Conservation (phyloP, 148 eudicot genomes). For the Spergularia bocconei region DNA sequence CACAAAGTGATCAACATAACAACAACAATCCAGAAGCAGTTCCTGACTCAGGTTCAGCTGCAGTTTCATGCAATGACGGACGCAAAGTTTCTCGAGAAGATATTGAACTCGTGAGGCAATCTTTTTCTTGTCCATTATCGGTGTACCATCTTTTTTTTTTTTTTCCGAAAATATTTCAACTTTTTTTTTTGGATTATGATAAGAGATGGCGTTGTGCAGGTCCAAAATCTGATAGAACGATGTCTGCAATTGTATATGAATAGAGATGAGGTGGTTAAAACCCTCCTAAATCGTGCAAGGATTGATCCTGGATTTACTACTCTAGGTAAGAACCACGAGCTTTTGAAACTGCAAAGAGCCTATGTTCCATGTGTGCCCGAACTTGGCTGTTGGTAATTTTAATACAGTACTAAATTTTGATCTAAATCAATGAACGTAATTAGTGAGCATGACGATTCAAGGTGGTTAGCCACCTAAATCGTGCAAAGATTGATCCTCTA, state of each 20-base stretch:
- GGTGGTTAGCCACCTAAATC: no score
- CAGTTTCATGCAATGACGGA: conserved; percentile 80
- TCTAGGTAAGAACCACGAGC: conserved; percentile 49
- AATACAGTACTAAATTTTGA: neutral
- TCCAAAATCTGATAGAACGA: conserved; percentile 87
- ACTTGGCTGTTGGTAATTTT: neutral
- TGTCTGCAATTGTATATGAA: conserved; percentile 93
- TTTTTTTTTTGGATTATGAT: neutral
- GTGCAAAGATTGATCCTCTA: no score
- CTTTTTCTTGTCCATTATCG: neutral
- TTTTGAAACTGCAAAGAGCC: conserved; percentile 6
- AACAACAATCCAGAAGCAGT: conserved; percentile 52
- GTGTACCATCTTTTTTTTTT: neutral
- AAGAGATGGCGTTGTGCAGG: conserved; percentile 49
- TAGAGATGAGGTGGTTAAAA: conserved; percentile 90
- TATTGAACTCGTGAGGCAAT: conserved; percentile 85
- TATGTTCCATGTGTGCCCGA: neutral
- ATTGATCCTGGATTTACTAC: conserved; percentile 96
- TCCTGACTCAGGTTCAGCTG: conserved; percentile 82
- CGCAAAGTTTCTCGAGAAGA: conserved; percentile 94
- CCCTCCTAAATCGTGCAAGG: conserved; percentile 85
- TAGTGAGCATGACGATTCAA: neutral
- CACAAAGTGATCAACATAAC: conserved; percentile 68
- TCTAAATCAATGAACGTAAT: neutral
- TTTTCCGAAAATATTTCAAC: neutral